These are phyloP conservation scores for Macrotyloma uniflorum DNA, from an alignment of 306 rosid species.

Conservation along the genomic window DNA sequence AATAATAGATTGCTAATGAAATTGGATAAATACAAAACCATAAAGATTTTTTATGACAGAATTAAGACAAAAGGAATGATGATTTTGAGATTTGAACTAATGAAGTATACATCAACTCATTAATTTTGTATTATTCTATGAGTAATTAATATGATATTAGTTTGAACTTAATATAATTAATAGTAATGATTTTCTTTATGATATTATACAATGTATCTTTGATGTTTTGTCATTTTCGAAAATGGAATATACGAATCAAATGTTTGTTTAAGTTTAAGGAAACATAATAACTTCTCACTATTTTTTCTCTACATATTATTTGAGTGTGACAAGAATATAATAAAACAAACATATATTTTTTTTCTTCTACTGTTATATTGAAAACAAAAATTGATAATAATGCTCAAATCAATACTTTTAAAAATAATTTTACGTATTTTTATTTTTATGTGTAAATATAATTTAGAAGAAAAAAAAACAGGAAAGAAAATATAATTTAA, in stretches of 20 bases:
- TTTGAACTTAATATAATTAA: neutral
- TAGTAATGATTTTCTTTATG: neutral
- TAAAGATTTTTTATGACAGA: neutral
- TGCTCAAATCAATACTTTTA: too few relatives aligned
- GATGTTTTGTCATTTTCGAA: neutral
- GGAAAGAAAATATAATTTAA: too few relatives aligned
- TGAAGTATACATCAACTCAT: neutral
- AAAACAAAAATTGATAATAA: too few relatives aligned
- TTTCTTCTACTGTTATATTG: too few relatives aligned
- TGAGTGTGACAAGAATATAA: neutral
- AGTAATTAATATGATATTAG: neutral
- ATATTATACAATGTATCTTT: neutral
- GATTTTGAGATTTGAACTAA: too few relatives aligned
- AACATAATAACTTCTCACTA: neutral
- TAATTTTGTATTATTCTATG: neutral
- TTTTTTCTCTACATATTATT: neutral
- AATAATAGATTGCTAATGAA: neutral
- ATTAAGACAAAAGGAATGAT: neutral
- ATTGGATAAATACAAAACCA: neutral
- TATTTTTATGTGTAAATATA: too few relatives aligned
- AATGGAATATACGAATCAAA: neutral
- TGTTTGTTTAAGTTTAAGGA: neutral
- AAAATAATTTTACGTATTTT: too few relatives aligned
- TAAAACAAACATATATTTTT: neutral
- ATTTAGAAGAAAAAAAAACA: too few relatives aligned